Evolutionary conservation across 2,329 filamentous ascomycete genomes (phyloP), one percentile per base, ranked within the genome.

Genomic region (Xylaria sp.): DNA sequence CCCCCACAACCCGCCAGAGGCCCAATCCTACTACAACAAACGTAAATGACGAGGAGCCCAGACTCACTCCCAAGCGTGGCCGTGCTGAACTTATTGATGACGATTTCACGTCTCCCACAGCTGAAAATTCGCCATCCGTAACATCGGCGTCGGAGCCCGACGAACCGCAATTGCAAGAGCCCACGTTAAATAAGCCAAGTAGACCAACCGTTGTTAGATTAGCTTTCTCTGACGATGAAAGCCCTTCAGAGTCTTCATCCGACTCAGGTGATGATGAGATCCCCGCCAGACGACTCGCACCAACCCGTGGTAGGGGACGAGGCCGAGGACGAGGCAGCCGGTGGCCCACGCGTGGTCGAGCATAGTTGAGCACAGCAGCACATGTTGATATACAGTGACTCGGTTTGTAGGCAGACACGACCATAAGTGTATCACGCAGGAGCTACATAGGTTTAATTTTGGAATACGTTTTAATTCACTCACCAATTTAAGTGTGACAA

Each of bases 251-350:
- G 10, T 68, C 68, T 19, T 60, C 13, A 10, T 64, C 57, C 13
- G 51, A 60, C 35, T 62, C 60, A 27, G 63, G 66, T 17, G 64
- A 68, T 13, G 63, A 64, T 23, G 65, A 67, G 5, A 63, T 55
- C 8, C 67, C 66, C 1, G 54, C 57, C 3, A 63, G 25, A 48
- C 37, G 35, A 35, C 19, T 63, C 68, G 31, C 77, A 74, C 52
- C 84, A 79, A 15, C 82, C 75, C 2, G 83, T 82, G 65, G 85
- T 54, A 47, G 60, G 10, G 17, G 68, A 44, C 4, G 57, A 37
- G 66, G 59, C 13, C 62, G 68, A 31, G 65, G 61, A 29, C 37
- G 58, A 51, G 47, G 41, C 15, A 55, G 67, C 27, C 59, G 66
- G 27, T 61, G 60, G 56, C 15, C 61, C 9, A 58, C 54, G 55